Base-by-base conservation (phyloP, 495 filamentous ascomycete species). In the Neurospora sp. region DNA sequence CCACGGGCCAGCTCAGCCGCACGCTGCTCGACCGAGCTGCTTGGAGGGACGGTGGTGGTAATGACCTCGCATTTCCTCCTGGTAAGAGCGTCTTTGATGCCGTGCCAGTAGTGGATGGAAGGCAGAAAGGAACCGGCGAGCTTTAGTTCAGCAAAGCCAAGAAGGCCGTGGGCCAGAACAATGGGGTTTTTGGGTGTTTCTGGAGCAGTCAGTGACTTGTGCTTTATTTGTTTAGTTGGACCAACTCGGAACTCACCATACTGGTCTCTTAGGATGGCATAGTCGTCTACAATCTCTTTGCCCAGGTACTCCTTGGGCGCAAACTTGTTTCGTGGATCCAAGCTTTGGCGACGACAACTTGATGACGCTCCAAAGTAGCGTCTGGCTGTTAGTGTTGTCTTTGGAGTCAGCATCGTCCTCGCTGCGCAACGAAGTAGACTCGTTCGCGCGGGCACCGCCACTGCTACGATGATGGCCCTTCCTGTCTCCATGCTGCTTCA, bases 101-200 rank as follows among this genome's bases (percentile, higher is more conserved):
- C 95, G 41, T 92, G 90, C 95, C 95, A 98, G 81, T 98, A 98
- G 44, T 92, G 89, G 31, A 98, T 89, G 4, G 91, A 87, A 0
- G 94, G 95, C 3, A 97, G 81, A 74, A 87, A 87, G 54, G 83
- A 84, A 14, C 93, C 92, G 10, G 89, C 91, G 6, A 96, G 82
- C 39, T 86, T 90, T 70, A 97, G 84, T 80, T 97, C 91, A 73
- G 94, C 91, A 81, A 99, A 99, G 42, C 95, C 95, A 44, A 99
- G 84, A 39, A 99, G 86, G 49, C 95, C 95, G 84, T 99, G 95
- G 9, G 94, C 93, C 8, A 97, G 90, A 49, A 96, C 90, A 42
- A 96, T 87, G 12, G 92, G 92, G 76, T 94, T 77, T 79, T 90
- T 90, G 16, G 91, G 90, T 3, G 87, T 84, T 76, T 84, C 88